phyloP scores from a whole-genome alignment of 2,329 filamentous ascomycete species.

The Tolypocladium amazonense region DNA sequence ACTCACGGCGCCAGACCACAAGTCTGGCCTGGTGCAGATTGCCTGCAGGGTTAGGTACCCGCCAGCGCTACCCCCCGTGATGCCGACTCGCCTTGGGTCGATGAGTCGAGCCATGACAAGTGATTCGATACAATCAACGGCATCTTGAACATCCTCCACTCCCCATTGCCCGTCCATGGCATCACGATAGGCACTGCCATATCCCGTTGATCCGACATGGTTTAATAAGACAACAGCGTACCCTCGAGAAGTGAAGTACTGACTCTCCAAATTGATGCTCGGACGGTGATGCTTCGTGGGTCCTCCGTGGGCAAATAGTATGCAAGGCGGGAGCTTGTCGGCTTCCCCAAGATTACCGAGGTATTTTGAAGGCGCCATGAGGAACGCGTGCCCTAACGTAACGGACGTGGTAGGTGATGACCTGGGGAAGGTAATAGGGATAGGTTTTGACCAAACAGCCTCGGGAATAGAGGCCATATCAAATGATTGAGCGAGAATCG shows the following conservation, averaged over 20 bases:
- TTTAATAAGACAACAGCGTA: background rate
- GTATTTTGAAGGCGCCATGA: background rate
- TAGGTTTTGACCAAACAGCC: background rate
- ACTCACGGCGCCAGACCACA: background rate
- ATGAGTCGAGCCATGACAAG: background rate
- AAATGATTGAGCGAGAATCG: background rate
- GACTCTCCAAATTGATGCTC: background rate
- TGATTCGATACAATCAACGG: background rate
- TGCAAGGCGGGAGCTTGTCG: background rate
- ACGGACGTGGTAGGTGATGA: background rate
- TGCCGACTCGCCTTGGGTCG: background rate
- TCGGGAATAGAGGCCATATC: background rate
- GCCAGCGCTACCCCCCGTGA: background rate
- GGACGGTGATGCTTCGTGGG: background rate
- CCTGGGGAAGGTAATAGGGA: background rate
- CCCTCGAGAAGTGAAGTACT: background rate
- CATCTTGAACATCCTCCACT: background rate
- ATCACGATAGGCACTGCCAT: background rate
- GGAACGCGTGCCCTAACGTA: background rate
- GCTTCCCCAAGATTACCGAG: too few relatives aligned
- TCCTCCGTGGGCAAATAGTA: background rate
- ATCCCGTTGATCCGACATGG: background rate
- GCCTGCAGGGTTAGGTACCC: background rate
- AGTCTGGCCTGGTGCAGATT: background rate
- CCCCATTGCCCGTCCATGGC: background rate